phyloP scores from a whole-genome alignment of 208 protist species.

The Acanthamoeba royreba region DNA sequence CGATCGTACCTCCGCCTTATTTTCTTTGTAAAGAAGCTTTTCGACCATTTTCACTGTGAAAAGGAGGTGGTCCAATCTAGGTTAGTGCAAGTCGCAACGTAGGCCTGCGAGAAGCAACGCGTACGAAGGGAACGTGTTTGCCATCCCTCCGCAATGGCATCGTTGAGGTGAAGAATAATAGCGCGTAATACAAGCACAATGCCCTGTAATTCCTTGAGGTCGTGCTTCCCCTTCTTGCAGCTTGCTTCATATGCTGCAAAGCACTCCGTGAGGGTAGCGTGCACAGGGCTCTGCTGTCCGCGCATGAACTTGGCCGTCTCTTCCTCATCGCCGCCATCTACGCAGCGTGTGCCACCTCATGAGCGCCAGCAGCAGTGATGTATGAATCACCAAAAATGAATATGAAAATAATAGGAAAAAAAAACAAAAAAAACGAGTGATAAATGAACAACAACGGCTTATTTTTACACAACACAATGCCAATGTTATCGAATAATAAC shows the following conservation, averaged over 20 bases:
- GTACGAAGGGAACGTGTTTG: neutral
- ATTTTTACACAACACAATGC: too few relatives aligned
- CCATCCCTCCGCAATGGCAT: neutral
- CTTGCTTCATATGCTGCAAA: neutral
- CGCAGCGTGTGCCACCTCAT: too few relatives aligned
- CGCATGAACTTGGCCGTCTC: neutral
- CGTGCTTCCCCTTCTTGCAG: constrained; percentile 24
- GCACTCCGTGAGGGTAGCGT: neutral
- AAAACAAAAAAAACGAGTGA: neutral
- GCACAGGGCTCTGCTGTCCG: neutral
- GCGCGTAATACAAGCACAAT: neutral
- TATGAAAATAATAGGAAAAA: neutral
- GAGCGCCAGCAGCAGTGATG: too few relatives aligned
- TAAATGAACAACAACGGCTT: too few relatives aligned
- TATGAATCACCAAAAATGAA: neutral
- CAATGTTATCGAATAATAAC: too few relatives aligned
- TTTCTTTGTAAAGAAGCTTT: neutral
- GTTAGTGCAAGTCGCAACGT: neutral
- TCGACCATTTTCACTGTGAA: constrained; percentile 9
- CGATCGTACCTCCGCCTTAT: neutral
- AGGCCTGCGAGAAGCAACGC: neutral
- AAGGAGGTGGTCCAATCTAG: neutral
- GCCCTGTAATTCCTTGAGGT: neutral
- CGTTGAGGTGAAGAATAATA: neutral
- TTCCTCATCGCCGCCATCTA: neutral